Evolutionary conservation across 352 stramenopile genomes (phyloP).

Genomic region (Aphanomyces astaci): DNA sequence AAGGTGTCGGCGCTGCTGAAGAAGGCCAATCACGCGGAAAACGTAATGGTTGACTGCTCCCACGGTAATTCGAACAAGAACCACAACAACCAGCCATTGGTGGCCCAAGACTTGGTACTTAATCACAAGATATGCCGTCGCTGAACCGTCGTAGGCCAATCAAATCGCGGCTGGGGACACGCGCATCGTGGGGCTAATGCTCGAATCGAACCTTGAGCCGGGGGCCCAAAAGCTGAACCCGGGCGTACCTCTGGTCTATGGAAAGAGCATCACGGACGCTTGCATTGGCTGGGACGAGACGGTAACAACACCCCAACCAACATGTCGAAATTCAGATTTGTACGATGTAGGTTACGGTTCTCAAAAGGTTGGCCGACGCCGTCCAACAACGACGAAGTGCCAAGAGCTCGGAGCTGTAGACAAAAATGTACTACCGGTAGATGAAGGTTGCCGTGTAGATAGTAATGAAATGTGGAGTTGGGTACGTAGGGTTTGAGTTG

Average conservation of each 20-base stretch:
- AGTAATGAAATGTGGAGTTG: no score
- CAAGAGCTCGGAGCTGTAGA: constrained; percentile 22
- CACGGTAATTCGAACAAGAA: constrained; percentile 87
- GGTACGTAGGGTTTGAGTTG: no score
- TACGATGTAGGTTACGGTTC: constrained; percentile 48
- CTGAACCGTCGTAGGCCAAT: constrained; percentile 29
- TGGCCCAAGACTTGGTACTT: constrained; percentile 50
- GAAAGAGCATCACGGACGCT: constrained; percentile 85
- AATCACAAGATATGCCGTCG: not conserved
- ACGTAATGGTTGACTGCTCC: constrained; percentile 88
- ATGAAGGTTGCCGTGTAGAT: no score
- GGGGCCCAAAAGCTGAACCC: constrained; percentile 69
- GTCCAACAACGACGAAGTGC: constrained; percentile 65
- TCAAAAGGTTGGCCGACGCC: constrained; percentile 63
- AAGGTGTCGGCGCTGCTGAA: constrained; percentile 69
- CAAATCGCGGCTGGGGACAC: constrained; percentile 69
- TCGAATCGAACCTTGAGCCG: constrained; percentile 84
- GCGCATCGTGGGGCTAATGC: constrained; percentile 80
- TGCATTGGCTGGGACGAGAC: constrained; percentile 76
- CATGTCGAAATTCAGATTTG: not conserved
- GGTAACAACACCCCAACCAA: not conserved
- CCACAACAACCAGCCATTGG: constrained; percentile 77
- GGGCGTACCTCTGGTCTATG: constrained; percentile 72
- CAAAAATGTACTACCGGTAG: no score
- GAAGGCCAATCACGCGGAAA: constrained; percentile 73